Percentiles rank a stretch among this genome's conserved stretches.
Evolutionary conservation across 805 yeast genomes (phyloP).

Genomic region (Priceomyces melissophilus): DNA sequence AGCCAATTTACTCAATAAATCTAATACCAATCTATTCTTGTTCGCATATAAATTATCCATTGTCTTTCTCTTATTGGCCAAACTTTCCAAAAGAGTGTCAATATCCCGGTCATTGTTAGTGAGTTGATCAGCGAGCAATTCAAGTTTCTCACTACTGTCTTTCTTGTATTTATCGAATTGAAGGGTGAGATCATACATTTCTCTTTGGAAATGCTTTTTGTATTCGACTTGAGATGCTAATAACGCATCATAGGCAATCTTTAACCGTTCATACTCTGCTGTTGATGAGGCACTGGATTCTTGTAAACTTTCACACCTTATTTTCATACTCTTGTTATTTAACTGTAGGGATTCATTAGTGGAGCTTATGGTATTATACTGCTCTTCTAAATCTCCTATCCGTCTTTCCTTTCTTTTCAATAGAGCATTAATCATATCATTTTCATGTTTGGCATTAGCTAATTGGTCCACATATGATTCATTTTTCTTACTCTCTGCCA

Average conservation of each 20-base stretch:
- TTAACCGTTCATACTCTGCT: conserved; percentile 54
- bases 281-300: conserved; percentile 41
- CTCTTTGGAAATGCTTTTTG: conserved; percentile 44
- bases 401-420: conserved; percentile 69
- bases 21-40: conserved; percentile 43
- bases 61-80: conserved; percentile 44
- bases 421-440: conserved; percentile 67
- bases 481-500: conserved; percentile 45
- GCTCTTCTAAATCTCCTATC: conserved; percentile 61
- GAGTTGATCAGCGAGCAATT: conserved; percentile 34
- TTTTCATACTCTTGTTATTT: conserved; percentile 48
- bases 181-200: conserved; percentile 36
- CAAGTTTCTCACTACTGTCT: conserved; percentile 31
- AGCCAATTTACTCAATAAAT: conserved; percentile 43
- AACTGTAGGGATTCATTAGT: conserved; percentile 47
- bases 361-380: conserved; percentile 46
- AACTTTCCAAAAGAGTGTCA: conserved; percentile 45
- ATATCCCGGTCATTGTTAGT: conserved; percentile 47
- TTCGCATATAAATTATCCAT: conserved; percentile 48
- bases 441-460: conserved; percentile 72
- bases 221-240: conserved; percentile 50
- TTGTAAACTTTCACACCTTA: conserved; percentile 47
- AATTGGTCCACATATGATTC: conserved; percentile 59
- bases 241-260: conserved; percentile 57
- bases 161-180: conserved; percentile 36